A percentile compares a stretch with the other conserved stretches of the same genome.
phyloP scores from a whole-genome alignment of 331 rosid species.

The Stylosanthes scabra region DNA sequence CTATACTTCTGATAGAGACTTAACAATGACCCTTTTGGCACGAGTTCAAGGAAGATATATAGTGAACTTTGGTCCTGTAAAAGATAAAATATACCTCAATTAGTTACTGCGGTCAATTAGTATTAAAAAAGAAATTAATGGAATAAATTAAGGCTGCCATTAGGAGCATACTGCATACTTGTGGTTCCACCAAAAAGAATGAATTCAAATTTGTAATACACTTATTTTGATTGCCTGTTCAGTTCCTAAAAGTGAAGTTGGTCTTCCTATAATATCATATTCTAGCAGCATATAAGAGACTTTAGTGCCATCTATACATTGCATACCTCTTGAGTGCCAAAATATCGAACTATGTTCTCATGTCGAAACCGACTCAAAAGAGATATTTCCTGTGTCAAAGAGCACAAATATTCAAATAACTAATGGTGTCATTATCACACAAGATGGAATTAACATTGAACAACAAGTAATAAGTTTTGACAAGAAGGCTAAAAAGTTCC shows the following conservation, averaged over 20 bases:
- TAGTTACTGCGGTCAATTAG: neutral
- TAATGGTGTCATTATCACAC: neutral
- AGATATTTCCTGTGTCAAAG: slow-evolving; percentile 58
- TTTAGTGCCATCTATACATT: neutral
- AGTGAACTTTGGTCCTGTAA: slow-evolving; percentile 55
- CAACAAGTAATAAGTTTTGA: slow-evolving; percentile 11
- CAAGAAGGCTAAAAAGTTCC: slow-evolving; percentile 10
- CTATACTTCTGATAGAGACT: slow-evolving; percentile 53
- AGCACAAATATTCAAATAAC: slow-evolving; percentile 15
- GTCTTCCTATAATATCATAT: slow-evolving; percentile 21
- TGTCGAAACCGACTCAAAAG: slow-evolving; percentile 63
- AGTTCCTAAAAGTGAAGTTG: slow-evolving; percentile 4
- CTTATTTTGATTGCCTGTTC: slow-evolving; percentile 9
- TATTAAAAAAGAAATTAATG: neutral
- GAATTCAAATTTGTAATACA: slow-evolving; percentile 23
- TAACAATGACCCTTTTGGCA: slow-evolving; percentile 62
- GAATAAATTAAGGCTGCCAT: neutral
- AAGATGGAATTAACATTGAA: neutral
- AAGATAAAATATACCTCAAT: slow-evolving; percentile 30
- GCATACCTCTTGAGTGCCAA: slow-evolving; percentile 61
- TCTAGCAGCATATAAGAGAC: slow-evolving; percentile 26
- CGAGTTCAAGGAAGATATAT: slow-evolving; percentile 69
- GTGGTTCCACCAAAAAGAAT: slow-evolving; percentile 9
- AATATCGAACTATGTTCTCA: slow-evolving; percentile 64
- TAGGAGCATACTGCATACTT: no score